Base-by-base conservation (phyloP, 1,284 basidiomycete genomes). In the Rhodotorula sp. region DNA sequence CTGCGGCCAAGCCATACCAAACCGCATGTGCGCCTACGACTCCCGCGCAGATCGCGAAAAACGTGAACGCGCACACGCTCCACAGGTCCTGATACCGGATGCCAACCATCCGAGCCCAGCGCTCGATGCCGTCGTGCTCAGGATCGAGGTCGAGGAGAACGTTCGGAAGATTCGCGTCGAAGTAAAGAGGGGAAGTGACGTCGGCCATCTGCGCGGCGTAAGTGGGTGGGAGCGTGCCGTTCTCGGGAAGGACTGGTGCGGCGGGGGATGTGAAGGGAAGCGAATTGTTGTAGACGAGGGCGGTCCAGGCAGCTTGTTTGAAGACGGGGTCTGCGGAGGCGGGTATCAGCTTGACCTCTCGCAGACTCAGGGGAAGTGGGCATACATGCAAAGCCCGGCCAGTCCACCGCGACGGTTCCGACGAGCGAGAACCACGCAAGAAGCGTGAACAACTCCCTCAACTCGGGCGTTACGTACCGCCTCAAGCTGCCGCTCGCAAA, bases 391-490 rank as follows among this genome's bases (percentile, higher is more conserved):
- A 94, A 98, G 20, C 85, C 83, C 1, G 95, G 94, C 94, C 94
- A 99, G 77, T 91, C 85, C 36, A 98, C 92, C 36, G 92, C 90
- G 60, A 97, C 87, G 90, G 96, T 95, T 34, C 88, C 88, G 30
- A 98, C 82, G 58, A 88, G 86, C 8, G 82, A 82, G 68, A 82
- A 82, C 75, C 82, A 98, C 77, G 97, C 94, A 0, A 93, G 90
- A 78, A 95, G 92, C 78, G 92, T 90, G 62, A 97, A 85, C 68
- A 99, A 86, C 80, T 99, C 95, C 71, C 94, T 86, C 81, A 94
- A 84, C 9, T 92, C 92, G 1, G 95, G 94, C 0, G 95, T 97
- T 72, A 90, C 92, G 77, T 94, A 98, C 64, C 94, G 84, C 80
- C 96, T 85, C 59, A 99, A 84, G 1, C 91, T 91, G 17, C 92